Evolutionary conservation across 371 early-diverging fungal genomes (phyloP), one percentile per base, ranked within the genome.

Genomic region (Umbelopsis sp.): DNA sequence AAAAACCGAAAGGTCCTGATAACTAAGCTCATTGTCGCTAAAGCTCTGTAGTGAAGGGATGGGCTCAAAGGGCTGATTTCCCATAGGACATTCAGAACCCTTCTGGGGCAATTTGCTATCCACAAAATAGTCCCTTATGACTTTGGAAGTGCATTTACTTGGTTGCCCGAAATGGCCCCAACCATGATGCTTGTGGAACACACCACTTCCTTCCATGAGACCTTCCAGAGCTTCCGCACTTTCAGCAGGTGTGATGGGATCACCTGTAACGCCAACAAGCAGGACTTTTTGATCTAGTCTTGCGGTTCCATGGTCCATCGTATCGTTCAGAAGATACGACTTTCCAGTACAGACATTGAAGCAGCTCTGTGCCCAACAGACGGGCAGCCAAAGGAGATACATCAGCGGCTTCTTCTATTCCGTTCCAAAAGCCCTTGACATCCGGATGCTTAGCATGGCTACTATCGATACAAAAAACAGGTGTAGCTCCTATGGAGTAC

Each of bases 181-280:
- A 18, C 64, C 74, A 38, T 73, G 57, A 16, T 72, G 70, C 12
- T 50, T 52, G 25, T 76, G 63, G 14, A 80, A 63, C 12, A 67
- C 65, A n/a, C 72, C 71, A 63, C 72, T 76, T 11, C 66, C 70
- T 12, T 63, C 70, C 71, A 78, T 70, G 9, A 75, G 24, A 29
- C 9, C 11, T 45, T 68, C 66, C 38, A 74, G 66, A 12, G 63
- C 24, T 7, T 44, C 65, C 29, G 72, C 71, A 50, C 53, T 41
- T 18, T 64, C 70, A 44, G 74, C 57, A 8, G 80, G 80, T 24
- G 80, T 75, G 20, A 76, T 76, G 32, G 77, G 77, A 65, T 80
- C 80, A 25, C 65, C 70, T 11, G 71, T 75, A 50, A 70, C 76
- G 44, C 74, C 73, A 41, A 77, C 63, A 16, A 80, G 4, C 12